A percentile compares a stretch with the other conserved stretches of the same genome.
These are phyloP conservation scores for Paecilomyces formosus DNA, from an alignment of 2,329 filamentous ascomycete genomes.

Conservation along the genomic window DNA sequence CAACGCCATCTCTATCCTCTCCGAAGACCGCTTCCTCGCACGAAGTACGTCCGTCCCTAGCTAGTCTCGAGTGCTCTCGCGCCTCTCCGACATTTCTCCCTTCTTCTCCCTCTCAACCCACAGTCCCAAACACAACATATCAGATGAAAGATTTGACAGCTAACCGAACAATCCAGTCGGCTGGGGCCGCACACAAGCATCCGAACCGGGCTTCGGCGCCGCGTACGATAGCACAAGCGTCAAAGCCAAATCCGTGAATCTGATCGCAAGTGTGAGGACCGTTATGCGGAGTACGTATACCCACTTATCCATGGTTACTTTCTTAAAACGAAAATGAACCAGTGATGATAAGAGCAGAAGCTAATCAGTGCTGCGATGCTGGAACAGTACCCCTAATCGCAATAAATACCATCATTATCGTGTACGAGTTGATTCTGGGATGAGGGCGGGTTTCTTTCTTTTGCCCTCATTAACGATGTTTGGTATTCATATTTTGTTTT, in stretches of 20 bases:
- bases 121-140: background rate
- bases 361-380: background rate
- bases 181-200: slow-evolving; percentile 53
- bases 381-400: slow-evolving; percentile 70
- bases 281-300: slow-evolving; percentile 76
- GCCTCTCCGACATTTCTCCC: background rate
- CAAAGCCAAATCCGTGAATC: slow-evolving; percentile 78
- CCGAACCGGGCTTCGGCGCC: slow-evolving; percentile 71
- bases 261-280: slow-evolving; percentile 84
- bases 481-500: no score
- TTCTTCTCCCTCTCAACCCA: background rate
- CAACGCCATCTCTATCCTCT: slow-evolving; percentile 89
- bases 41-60: slow-evolving; percentile 48
- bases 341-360: background rate
- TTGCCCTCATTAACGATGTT: background rate
- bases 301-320: background rate
- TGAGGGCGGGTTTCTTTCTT: slow-evolving; percentile 26
- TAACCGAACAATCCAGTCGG: slow-evolving; percentile 53
- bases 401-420: slow-evolving; percentile 73
- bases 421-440: slow-evolving; percentile 72
- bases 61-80: background rate
- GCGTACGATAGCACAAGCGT: slow-evolving; percentile 65
- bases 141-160: background rate
- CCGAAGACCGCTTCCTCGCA: slow-evolving; percentile 87
- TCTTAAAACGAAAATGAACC: background rate